These are phyloP conservation scores for Irpex sp. DNA, from an alignment of 1,284 basidiomycete genomes.

Conservation along the genomic window DNA sequence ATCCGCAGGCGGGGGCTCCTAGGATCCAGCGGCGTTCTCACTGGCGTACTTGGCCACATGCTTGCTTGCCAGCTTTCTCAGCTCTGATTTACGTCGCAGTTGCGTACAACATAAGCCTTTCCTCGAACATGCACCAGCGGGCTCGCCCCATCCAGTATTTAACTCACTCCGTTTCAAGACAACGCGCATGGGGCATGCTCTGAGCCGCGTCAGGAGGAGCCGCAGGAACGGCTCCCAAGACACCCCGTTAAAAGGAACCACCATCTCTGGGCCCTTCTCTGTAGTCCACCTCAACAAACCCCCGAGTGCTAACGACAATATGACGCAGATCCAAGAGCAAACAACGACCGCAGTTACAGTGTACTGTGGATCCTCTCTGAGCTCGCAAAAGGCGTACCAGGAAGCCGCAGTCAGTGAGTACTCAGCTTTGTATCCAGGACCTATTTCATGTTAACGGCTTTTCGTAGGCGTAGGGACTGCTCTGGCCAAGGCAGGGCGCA, in stretches of 20 bases:
- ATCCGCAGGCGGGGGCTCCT: too few relatives aligned
- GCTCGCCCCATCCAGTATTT: neutral
- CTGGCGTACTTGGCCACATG: neutral
- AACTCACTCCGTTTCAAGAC: neutral
- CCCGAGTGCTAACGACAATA: neutral
- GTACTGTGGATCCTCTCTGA: conserved; percentile 76
- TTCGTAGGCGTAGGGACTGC: conserved; percentile 68
- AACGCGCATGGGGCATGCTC: neutral
- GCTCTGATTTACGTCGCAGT: neutral
- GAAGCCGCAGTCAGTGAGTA: conserved; percentile 69
- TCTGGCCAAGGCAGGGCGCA: conserved; percentile 58
- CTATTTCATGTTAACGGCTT: neutral
- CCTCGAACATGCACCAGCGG: neutral
- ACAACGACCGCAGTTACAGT: conserved; percentile 54
- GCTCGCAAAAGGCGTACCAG: conserved; percentile 56
- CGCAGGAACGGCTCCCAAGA: neutral
- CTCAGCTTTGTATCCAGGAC: neutral
- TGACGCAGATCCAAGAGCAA: neutral
- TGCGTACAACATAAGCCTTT: neutral
- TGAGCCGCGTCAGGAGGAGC: neutral
- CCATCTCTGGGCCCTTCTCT: conserved; percentile 3
- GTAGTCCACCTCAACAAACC: neutral
- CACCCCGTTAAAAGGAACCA: neutral
- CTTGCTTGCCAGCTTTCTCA: neutral
- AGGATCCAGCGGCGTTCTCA: neutral